Conservation (phyloP, 2,329 filamentous ascomycete genomes). For the Aspergillus fijiensis region DNA sequence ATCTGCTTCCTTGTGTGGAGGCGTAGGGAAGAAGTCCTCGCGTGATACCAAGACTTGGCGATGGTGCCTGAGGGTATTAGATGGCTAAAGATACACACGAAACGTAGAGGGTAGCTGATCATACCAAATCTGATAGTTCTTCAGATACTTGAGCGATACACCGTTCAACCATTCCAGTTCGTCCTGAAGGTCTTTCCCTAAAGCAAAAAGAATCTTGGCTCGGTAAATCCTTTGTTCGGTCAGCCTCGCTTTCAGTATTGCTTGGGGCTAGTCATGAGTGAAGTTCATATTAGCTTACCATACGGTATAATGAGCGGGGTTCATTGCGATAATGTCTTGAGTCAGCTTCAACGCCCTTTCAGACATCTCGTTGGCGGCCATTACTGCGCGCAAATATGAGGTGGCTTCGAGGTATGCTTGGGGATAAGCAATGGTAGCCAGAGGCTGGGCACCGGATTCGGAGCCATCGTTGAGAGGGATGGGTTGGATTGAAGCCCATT, state of each 20-base stretch:
- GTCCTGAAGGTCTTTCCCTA: constrained; percentile 63
- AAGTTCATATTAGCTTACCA: constrained; percentile 56
- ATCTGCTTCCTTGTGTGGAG: constrained; percentile 65
- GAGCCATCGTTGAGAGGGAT: constrained; percentile 81
- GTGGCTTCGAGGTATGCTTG: constrained; percentile 90
- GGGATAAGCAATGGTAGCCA: constrained; percentile 90
- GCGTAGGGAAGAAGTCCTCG: constrained; percentile 47
- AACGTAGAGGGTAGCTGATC: neutral
- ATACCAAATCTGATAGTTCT: constrained; percentile 98
- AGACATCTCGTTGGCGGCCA: constrained; percentile 83
- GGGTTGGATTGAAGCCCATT: constrained; percentile 81
- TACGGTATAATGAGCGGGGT: constrained; percentile 96
- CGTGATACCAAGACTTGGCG: constrained; percentile 56
- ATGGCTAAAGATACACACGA: neutral
- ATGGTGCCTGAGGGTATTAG: constrained; percentile 53
- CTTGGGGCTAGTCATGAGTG: neutral
- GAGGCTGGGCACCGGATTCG: constrained; percentile 53
- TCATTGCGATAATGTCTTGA: constrained; percentile 85
- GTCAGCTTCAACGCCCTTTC: constrained; percentile 77
- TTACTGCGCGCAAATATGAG: constrained; percentile 88
- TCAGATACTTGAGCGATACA: constrained; percentile 78
- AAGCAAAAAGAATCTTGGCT: constrained; percentile 69
- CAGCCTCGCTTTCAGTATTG: constrained; percentile 6
- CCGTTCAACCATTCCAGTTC: constrained; percentile 86
- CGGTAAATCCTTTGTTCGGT: constrained; percentile 68